Percentiles rank a stretch among this genome's conserved stretches.
Conservation (phyloP, 192 early-diverging fungal species). For the Diversispora epigaea region DNA sequence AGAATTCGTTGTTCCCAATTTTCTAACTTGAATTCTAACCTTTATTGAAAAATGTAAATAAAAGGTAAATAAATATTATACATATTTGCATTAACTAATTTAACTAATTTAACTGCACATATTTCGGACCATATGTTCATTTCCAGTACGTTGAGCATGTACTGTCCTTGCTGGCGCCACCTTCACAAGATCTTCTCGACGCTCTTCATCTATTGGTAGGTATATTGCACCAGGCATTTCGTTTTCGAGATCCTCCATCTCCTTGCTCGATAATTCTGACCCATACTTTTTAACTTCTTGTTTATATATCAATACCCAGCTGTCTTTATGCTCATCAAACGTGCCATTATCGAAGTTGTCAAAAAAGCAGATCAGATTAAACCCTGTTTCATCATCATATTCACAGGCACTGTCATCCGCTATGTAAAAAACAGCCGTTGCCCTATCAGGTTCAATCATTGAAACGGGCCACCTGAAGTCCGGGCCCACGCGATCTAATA, state of each 20-base stretch:
- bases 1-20: conserved; percentile 5
- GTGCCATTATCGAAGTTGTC: background rate
- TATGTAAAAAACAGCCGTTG: background rate
- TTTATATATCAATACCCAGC: conserved; percentile 2
- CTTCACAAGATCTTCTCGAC: background rate
- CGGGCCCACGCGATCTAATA: background rate
- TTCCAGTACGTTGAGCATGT: too few relatives aligned
- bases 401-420: background rate
- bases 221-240: conserved; percentile 8
- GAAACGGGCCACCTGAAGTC: background rate
- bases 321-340: conserved; percentile 1
- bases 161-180: background rate
- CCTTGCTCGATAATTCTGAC: conserved; percentile 5
- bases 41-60: background rate
- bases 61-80: background rate
- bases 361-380: too few relatives aligned
- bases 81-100: background rate
- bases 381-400: too few relatives aligned
- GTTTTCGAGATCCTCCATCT: background rate
- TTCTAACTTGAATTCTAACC: conserved; percentile 13
- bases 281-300: background rate
- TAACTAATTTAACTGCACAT: background rate
- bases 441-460: background rate
- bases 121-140: conserved; percentile 5
- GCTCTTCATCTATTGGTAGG: background rate